Percentiles rank a stretch among this genome's conserved stretches.
phyloP scores from a whole-genome alignment of 371 early-diverging fungal species.

The Apophysomyces trapeziformis region DNA sequence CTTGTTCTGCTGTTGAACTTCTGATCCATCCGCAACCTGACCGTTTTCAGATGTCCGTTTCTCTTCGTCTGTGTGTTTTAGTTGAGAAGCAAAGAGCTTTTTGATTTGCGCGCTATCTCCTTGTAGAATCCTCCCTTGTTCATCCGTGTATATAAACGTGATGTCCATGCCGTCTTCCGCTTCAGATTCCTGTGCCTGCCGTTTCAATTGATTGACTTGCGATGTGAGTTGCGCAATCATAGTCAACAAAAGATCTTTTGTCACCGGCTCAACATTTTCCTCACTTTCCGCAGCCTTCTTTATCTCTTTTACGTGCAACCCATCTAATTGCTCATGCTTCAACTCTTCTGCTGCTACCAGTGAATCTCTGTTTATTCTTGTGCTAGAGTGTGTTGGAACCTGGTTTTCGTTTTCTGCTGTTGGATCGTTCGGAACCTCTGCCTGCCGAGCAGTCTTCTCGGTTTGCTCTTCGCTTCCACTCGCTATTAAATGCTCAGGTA shows the following conservation, averaged over 20 bases:
- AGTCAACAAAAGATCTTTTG: conserved; percentile 12
- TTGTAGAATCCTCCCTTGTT: background rate
- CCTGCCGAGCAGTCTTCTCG: background rate
- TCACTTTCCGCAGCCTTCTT: background rate
- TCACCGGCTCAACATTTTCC: background rate
- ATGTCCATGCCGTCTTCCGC: conserved; percentile 13
- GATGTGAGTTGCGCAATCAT: conserved; percentile 34
- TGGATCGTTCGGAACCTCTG: too few species aligned
- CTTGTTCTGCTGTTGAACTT: conserved; percentile 16
- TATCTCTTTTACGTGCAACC: too few species aligned
- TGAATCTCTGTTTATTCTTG: conserved; percentile 10
- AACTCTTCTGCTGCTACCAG: background rate
- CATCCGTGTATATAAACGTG: conserved; percentile 12
- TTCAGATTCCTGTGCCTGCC: conserved; percentile 17
- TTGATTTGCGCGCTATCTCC: conserved; percentile 1
- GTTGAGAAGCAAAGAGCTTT: conserved; percentile 2
- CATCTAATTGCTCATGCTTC: background rate
- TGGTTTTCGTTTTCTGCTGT: background rate
- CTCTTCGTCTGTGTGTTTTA: background rate
- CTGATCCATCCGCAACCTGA: conserved; percentile 2
- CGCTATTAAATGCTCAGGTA: conserved; percentile 52
- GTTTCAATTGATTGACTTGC: conserved; percentile 33
- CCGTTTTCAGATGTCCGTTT: conserved; percentile 17
- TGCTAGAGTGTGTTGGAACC: background rate
- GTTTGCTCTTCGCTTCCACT: conserved; percentile 16